A percentile compares a stretch with the other conserved stretches of the same genome.
Evolutionary conservation across 352 stramenopile species (phyloP).

Genomic region (Globisporangium radiosum): DNA sequence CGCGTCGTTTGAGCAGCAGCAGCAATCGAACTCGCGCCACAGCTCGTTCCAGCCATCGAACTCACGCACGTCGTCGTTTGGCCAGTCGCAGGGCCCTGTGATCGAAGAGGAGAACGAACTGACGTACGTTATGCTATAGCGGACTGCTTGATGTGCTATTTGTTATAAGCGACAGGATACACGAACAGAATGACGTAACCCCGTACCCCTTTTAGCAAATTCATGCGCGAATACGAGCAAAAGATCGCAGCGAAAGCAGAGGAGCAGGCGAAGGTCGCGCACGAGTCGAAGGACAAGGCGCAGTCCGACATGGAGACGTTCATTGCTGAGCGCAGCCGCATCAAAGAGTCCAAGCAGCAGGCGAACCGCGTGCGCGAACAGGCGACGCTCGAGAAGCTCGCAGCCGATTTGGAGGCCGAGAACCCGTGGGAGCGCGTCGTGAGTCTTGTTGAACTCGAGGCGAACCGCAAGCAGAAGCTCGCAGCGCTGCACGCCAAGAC

Average conservation of each 20-base stretch:
- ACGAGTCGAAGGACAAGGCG: slow-evolving; percentile 67
- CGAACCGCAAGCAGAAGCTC: slow-evolving; percentile 66
- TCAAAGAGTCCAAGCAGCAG: slow-evolving; percentile 88
- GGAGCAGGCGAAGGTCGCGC: slow-evolving; percentile 68
- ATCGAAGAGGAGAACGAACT: slow-evolving; percentile 71
- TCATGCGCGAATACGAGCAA: slow-evolving; percentile 65
- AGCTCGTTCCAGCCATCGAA: slow-evolving; percentile 14
- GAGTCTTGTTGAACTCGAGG: slow-evolving; percentile 90
- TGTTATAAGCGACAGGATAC: no score
- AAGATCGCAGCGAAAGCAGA: slow-evolving; percentile 58
- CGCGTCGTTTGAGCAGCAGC: slow-evolving; percentile 15
- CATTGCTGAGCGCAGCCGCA: slow-evolving; percentile 68
- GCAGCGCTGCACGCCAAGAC: slow-evolving; percentile 49
- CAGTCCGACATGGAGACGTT: slow-evolving; percentile 77
- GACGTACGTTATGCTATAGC: slow-evolving; percentile 33
- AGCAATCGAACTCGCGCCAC: slow-evolving; percentile 14
- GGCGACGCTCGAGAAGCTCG: slow-evolving; percentile 92
- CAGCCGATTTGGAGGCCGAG: slow-evolving; percentile 91
- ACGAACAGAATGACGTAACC: no score
- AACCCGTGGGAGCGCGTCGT: slow-evolving; percentile 93
- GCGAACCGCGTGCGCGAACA: slow-evolving; percentile 92
- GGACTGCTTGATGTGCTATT: no score
- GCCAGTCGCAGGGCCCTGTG: slow-evolving; percentile 25
- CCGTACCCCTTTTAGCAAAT: slow-evolving; percentile 29
- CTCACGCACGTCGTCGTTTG: slow-evolving; percentile 14